Evolutionary conservation across 2,329 filamentous ascomycete species (phyloP).

Genomic region (Knoxdaviesia proteae): DNA sequence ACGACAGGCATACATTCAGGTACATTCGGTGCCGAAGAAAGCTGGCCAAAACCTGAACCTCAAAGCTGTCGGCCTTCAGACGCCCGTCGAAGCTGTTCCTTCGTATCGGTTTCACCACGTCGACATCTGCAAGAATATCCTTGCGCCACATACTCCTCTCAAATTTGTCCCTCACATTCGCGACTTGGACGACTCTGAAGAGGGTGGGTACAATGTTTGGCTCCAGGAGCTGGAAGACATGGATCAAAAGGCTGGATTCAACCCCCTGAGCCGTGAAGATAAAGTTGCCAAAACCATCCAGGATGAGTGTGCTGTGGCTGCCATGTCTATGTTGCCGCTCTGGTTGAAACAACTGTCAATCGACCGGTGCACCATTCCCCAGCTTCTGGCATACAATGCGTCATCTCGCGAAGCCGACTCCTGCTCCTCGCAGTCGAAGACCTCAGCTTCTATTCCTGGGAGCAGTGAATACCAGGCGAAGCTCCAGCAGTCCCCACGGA

Average conservation of each 20-base stretch:
- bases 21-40: no score
- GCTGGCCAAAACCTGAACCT: constrained; percentile 13
- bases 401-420: no score
- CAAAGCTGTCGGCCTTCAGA: constrained; percentile 23
- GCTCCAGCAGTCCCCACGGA: no score
- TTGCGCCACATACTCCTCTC: constrained; percentile 37
- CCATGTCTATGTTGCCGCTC: constrained; percentile 30
- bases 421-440: no score
- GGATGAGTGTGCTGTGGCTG: constrained; percentile 27
- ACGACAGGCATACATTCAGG: not conserved
- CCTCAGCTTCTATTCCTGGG: no score
- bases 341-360: constrained; percentile 30
- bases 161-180: constrained; percentile 38
- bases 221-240: constrained; percentile 35
- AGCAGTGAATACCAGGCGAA: constrained; percentile 9
- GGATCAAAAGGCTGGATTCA: constrained; percentile 35
- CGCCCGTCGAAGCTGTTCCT: constrained; percentile 31
- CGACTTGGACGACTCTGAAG: constrained; percentile 34
- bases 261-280: constrained; percentile 28
- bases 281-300: constrained; percentile 27
- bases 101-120: constrained; percentile 38
- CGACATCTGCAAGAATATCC: constrained; percentile 36
- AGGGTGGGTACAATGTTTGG: constrained; percentile 32
- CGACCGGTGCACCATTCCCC: constrained; percentile 20
- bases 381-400: no score